Evolutionary conservation across 345 rosid species (phyloP).

Genomic region (Euphorbia peplus): DNA sequence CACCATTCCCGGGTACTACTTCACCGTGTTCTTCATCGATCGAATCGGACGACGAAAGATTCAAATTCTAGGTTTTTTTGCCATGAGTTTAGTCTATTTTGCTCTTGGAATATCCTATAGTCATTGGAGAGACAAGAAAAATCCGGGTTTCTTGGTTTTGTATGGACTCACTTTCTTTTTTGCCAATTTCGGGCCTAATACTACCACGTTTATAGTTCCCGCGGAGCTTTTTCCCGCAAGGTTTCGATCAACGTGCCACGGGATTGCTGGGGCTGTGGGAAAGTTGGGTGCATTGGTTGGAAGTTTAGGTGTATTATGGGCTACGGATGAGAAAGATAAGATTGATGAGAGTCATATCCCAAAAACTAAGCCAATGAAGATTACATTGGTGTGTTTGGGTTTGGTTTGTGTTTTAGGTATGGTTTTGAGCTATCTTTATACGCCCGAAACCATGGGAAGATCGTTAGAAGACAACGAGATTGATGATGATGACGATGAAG

Average conservation of each 20-base stretch:
- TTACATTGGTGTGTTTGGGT: constrained; percentile 40
- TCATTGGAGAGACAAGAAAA: constrained; percentile 29
- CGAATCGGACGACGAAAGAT: constrained; percentile 57
- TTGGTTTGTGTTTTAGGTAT: constrained; percentile 57
- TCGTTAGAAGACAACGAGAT: constrained; percentile 68
- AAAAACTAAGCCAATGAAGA: constrained; percentile 25
- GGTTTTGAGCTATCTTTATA: constrained; percentile 44
- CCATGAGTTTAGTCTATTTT: constrained; percentile 56
- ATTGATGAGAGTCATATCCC: neutral
- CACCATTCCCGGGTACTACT: constrained; percentile 73
- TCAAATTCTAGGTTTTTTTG: constrained; percentile 58
- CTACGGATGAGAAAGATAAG: constrained; percentile 13
- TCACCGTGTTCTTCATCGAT: constrained; percentile 61
- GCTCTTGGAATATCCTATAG: constrained; percentile 43
- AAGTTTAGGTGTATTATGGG: constrained; percentile 54
- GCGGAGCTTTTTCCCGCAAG: constrained; percentile 86
- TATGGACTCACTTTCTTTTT: constrained; percentile 67
- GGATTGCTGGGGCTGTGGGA: constrained; percentile 67
- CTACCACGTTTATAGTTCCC: constrained; percentile 73
- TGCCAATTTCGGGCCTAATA: constrained; percentile 78
- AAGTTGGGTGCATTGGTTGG: constrained; percentile 75
- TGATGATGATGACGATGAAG: constrained; percentile 38
- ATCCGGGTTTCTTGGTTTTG: constrained; percentile 40
- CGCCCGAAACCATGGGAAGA: constrained; percentile 64
- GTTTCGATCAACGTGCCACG: constrained; percentile 80